phyloP scores from a whole-genome alignment of 108 stramenopile species.

The Pseudonitzschia pungens region DNA sequence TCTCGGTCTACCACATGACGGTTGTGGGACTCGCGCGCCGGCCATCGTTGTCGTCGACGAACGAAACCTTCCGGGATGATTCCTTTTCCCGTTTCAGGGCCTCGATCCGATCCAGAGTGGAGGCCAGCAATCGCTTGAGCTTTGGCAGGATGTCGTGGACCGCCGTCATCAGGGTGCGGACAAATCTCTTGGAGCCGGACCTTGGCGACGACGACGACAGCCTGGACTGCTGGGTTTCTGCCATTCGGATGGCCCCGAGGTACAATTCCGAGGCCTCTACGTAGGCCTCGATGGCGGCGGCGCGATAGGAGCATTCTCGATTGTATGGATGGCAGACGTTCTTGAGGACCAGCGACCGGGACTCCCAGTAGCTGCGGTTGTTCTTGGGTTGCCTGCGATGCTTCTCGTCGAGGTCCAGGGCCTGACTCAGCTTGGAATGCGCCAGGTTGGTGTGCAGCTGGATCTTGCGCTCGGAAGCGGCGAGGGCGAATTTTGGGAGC shows the following conservation, averaged over 20 bases:
- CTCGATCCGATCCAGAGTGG: constrained; percentile 5
- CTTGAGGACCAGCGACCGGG: no score
- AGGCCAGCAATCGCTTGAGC: constrained; percentile 1
- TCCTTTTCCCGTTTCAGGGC: not conserved
- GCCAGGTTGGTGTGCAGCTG: constrained; percentile 34
- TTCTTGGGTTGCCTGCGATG: constrained; percentile 15
- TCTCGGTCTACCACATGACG: no score
- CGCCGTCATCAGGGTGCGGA: not conserved
- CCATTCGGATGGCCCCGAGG: constrained; percentile 44
- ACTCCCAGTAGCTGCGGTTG: not conserved
- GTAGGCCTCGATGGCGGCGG: constrained; percentile 38
- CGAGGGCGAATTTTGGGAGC: constrained; percentile 8
- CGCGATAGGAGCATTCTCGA: not conserved
- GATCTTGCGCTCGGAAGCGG: not conserved
- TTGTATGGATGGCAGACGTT: not conserved
- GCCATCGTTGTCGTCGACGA: no score
- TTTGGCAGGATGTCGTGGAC: not conserved
- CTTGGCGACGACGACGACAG: not conserved
- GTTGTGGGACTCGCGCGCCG: no score
- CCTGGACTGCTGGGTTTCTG: constrained; percentile 7
- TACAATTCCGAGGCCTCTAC: constrained; percentile 54
- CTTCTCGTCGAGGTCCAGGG: constrained; percentile 58
- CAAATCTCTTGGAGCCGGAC: not conserved
- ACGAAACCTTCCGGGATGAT: no score
- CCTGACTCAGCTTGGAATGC: constrained; percentile 33